Base-by-base conservation (phyloP, 2,329 filamentous ascomycete genomes). In the Claviceps africana region DNA sequence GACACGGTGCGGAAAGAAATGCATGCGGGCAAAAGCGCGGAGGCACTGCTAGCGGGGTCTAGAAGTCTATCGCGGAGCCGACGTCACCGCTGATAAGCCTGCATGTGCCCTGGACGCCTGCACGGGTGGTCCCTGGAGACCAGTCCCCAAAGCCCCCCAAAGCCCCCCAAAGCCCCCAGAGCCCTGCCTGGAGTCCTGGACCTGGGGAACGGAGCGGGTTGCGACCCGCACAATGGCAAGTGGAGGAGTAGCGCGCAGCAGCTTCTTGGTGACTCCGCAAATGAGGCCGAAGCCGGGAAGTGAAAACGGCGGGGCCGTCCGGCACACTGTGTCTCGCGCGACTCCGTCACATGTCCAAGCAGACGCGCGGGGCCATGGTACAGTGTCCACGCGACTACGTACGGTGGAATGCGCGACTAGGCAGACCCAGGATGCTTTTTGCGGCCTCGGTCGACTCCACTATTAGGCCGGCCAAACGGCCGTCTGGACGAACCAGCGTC, bases 391-490 rank as follows among this genome's bases (percentile, higher is more conserved):
- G 30, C 25, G 28, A 2, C 2, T 2, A 17, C 2, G 11, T 11
- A 48, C 52, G 17, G 49, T 45, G 19, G 44, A 25, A n/a, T 33
- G 25, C 33, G 33, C 33, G 13, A 37, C 40, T 19, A 17, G 25
- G 11, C 22, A 46, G 40, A 19, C 4, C 40, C 4, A 13, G 40
- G 19, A 13, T 13, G 11, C n/a, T 42, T 21, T 50, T 57, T 55
- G 47, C 53, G 51, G 53, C n/a, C n/a, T n/a, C n/a, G 40, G 53
- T 40, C 54, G 61, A 63, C 72, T 70, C 75, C 75, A 78, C 75
- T 75, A 76, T 78, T 77, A 71, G 67, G 73, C 75, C 75, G 75
- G 74, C 68, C 65, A 77, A 73, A 75, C 65, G 72, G 74, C 75
- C 75, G 75, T 68, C 64, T 66, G 61, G 66, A 64, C 65, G 65